Evolutionary conservation across 257 asterid species (phyloP).

Genomic region (Capsicum rhomboideum): DNA sequence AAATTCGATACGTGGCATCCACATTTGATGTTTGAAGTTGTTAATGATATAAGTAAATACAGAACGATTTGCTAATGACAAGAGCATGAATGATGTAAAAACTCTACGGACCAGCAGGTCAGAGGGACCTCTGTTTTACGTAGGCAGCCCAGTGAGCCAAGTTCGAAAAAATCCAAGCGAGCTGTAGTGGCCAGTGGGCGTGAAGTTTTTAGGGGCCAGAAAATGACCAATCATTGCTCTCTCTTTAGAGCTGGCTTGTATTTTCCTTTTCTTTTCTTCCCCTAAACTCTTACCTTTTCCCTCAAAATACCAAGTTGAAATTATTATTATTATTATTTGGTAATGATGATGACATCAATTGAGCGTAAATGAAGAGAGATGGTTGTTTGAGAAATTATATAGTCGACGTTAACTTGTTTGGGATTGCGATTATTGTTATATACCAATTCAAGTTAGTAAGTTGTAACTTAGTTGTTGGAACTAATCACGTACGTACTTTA

Average conservation of each 20-base stretch:
- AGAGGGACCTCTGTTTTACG: conserved; percentile 7
- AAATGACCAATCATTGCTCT: conserved; percentile 14
- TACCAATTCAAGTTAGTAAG: not conserved
- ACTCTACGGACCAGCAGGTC: not conserved
- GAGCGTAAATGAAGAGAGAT: not conserved
- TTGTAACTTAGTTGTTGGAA: not conserved
- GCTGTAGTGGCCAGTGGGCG: conserved; percentile 5
- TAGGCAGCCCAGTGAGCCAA: conserved; percentile 5
- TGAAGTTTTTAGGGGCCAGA: conserved; percentile 14
- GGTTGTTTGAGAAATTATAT: not conserved
- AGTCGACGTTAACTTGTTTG: no score
- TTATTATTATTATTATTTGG: not conserved
- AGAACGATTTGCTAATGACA: not conserved
- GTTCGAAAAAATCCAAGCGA: conserved; percentile 6
- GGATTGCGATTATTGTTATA: not conserved
- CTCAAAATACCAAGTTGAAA: not conserved
- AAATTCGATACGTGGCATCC: not conserved
- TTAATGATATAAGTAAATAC: not conserved
- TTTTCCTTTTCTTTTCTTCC: not conserved
- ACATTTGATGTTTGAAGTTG: not conserved
- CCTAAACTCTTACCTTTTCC: not conserved
- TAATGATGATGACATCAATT: not conserved
- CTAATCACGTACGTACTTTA: not conserved
- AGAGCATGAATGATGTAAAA: not conserved
- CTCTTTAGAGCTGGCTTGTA: conserved; percentile 20